Base-by-base conservation (phyloP, 2,329 filamentous ascomycete species). In the Hymenoscyphus fructigenus region DNA sequence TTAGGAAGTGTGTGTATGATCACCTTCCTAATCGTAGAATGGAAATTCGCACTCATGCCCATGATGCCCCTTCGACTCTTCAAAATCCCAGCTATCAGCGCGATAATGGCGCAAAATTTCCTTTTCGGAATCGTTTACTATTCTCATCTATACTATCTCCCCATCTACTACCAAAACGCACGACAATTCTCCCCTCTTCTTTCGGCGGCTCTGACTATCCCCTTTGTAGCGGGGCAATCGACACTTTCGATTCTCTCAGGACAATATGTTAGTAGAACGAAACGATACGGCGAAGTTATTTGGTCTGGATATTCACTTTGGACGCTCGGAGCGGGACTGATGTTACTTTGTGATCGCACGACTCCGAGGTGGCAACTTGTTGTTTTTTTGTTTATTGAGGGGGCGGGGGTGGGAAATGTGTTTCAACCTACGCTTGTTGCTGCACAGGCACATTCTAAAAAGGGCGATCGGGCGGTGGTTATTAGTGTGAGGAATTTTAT, bases 401-500 rank as follows among this genome's bases (percentile, higher is more conserved):
- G 85, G 1, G 71, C 81, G 2, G 85, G 85, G 10, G 77, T 86
- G 0, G 87, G 87, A 1, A 80, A 78, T 65, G 75, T 77, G 28
- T 80, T 81, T 61, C 79, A 82, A 66, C 79, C 79, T 4, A 81
- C 79, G 0, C 77, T 89, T 0, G 80, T 88, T 5, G 86, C 85
- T 1, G 73, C 85, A 15, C 85, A 88, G 71, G 84, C 85, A 0
- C 84, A 88, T 72, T 82, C 80, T 26, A 77, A 79, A 0, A 85
- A 85, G 71, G 76, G 81, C 0, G 82, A 88, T 55, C 80, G 87
- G 23, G 87, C 87, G 0, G 83, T 89, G 1, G 82, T 88, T 23
- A 88, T 88, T 41, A 85, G 84, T 2, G 83, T 84, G 60, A 80
- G 87, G 0, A 89, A 89, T 69, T 89, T 89, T 71, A 79, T 88